Conservation (phyloP, 1,284 basidiomycete species). For the Inonotus obliquus region DNA sequence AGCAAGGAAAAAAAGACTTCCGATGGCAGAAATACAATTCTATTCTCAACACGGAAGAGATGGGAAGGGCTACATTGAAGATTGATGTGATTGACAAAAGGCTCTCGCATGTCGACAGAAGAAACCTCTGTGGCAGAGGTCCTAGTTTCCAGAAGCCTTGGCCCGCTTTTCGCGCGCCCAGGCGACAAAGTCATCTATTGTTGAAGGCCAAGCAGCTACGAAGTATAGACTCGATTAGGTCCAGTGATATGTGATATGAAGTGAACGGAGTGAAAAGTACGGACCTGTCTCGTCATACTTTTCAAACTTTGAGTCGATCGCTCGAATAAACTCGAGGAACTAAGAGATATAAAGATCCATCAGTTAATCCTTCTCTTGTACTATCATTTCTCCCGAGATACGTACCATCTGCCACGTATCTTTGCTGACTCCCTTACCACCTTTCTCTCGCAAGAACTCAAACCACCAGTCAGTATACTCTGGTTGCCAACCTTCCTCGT, state of each 20-base stretch:
- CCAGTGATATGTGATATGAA: neutral
- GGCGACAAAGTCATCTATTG: constrained; percentile 85
- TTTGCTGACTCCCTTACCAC: constrained; percentile 82
- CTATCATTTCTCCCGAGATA: constrained; percentile 16
- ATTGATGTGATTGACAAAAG: too few relatives aligned
- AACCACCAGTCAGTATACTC: constrained; percentile 80
- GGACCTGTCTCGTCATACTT: constrained; percentile 85
- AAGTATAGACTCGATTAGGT: neutral
- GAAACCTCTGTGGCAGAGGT: too few relatives aligned
- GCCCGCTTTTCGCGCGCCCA: constrained; percentile 43
- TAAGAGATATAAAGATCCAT: constrained; percentile 28
- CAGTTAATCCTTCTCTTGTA: neutral
- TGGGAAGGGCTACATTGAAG: too few relatives aligned
- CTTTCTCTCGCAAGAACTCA: constrained; percentile 69
- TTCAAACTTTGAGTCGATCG: constrained; percentile 76
- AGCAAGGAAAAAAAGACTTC: too few relatives aligned
- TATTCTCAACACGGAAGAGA: too few relatives aligned
- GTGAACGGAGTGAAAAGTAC: constrained; percentile 22
- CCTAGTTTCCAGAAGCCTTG: neutral
- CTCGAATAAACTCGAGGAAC: constrained; percentile 81
- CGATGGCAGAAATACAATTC: neutral
- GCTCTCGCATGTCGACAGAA: too few relatives aligned
- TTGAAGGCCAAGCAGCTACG: constrained; percentile 84
- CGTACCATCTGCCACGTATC: constrained; percentile 91
- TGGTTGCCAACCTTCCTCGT: constrained; percentile 58